Conservation (phyloP, 2,329 filamentous ascomycete species). For the Aspergillus texensis region DNA sequence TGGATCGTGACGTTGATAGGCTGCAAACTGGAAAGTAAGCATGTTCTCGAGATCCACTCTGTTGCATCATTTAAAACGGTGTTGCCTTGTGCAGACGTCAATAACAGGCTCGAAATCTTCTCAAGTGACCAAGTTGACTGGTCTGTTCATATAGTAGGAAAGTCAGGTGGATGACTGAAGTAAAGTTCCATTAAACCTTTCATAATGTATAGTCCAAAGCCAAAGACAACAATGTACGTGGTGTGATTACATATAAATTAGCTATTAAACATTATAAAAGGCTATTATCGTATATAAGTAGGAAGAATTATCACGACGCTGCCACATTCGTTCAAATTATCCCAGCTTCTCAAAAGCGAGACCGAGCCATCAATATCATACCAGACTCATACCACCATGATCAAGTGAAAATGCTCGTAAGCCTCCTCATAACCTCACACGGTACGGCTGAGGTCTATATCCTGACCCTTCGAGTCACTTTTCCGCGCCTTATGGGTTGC, state of each 20-base stretch:
- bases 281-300: neutral
- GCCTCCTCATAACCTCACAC: neutral
- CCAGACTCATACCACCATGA: neutral
- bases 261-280: neutral
- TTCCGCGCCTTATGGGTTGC: constrained; percentile 12
- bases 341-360: neutral
- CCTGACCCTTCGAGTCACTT: neutral
- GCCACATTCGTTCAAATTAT: neutral
- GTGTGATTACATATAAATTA: neutral
- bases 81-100: too few relatives aligned
- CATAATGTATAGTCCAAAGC: neutral
- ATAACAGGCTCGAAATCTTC: too few relatives aligned
- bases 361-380: neutral
- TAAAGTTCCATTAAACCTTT: too few relatives aligned
- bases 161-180: too few relatives aligned
- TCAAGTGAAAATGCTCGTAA: neutral
- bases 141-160: too few relatives aligned
- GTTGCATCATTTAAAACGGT: too few relatives aligned
- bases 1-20: neutral
- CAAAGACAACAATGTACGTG: neutral
- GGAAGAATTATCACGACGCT: neutral
- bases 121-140: too few relatives aligned
- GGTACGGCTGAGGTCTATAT: neutral
- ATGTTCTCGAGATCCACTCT: too few relatives aligned
- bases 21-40: neutral